These are phyloP conservation scores for Magnusiomyces suaveolens DNA, from an alignment of 1,139 yeast genomes.

Conservation along the genomic window DNA sequence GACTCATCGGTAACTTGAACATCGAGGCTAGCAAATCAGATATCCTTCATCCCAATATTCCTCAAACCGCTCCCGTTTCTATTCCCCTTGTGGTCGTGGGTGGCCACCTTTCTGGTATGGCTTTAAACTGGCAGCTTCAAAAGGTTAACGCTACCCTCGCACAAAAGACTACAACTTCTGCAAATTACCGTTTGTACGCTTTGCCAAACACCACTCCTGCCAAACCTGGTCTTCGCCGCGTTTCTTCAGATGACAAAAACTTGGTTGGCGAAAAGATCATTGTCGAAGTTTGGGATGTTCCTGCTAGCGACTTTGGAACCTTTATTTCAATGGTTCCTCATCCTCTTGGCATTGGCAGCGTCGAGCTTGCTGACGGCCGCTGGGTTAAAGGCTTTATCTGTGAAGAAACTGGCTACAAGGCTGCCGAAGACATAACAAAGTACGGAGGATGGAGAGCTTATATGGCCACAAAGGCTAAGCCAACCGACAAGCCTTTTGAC, in stretches of 20 bases:
- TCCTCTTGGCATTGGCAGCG: conserved; percentile 91
- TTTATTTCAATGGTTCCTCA: conserved; percentile 84
- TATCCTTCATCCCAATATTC: conserved; percentile 33
- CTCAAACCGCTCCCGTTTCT: conserved; percentile 33
- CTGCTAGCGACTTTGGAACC: conserved; percentile 64
- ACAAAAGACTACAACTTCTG: conserved; percentile 57
- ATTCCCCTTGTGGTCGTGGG: conserved; percentile 87
- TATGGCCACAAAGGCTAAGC: conserved; percentile 34
- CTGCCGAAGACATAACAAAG: conserved; percentile 63
- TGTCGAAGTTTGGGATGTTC: conserved; percentile 76
- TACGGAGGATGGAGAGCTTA: conserved; percentile 85
- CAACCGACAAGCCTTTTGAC: conserved; percentile 52
- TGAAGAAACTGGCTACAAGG: conserved; percentile 71
- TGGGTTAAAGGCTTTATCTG: conserved; percentile 90
- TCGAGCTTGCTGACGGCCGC: conserved; percentile 66
- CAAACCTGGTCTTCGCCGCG: conserved; percentile 83
- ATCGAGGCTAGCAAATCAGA: conserved; percentile 33
- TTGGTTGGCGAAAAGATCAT: conserved; percentile 51
- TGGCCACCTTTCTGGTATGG: conserved; percentile 83
- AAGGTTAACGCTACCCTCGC: conserved; percentile 71
- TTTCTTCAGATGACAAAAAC: conserved; percentile 30
- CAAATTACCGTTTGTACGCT: conserved; percentile 70
- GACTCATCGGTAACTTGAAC: conserved; percentile 39
- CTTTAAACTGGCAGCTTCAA: conserved; percentile 88
- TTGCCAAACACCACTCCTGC: conserved; percentile 70